Evolutionary conservation across 148 eudicot species (phyloP), one percentile per base, ranked within the genome.

Genomic region (Silene conica): DNA sequence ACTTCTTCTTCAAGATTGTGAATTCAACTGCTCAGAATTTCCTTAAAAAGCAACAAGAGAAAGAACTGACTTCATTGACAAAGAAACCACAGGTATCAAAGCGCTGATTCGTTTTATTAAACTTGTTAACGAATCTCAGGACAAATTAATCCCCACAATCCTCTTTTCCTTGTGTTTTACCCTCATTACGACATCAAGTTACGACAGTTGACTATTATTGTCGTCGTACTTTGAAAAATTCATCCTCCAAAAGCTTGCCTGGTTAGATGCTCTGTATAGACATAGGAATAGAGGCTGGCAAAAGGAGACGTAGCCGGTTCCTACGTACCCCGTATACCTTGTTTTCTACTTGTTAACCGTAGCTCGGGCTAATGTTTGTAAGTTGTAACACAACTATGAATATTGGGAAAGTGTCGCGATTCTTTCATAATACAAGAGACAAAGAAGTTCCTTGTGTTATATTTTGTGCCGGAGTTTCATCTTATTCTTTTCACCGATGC

Each of bases 1-100:
- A 87, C 76, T 92, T 92, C 78, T 80, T 83, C 71, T 73, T 86
- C 71, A 83, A 88, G 85, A 92, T 92, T 28, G 86, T 92, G 79
- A 89, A 87, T 56, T 15, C 89, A 57, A 88, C 91, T 60, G 95
- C 97, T 58, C 97, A 84, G 79, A 79, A 80, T 57, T 87, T 79
- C 75, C 88, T 86, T 22, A 89, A 85, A 84, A 87, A 88, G 20
- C 83, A 77, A 78, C 97, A 89, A 74, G 89, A 89, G 65, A 80
- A 79, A 64, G 88, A 89, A 77, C 57, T 88, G 34, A 83, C 73
- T 60, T 58, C 78, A 15, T 23, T 84, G 68, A 64, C 82, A 74
- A 80, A 84, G 68, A 86, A 81, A 62, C 73, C 63, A 28, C 45
- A 67, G 23, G 69, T 46, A 72, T 72, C 78, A n/a, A 82, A 73